Evolutionary conservation across 1,284 basidiomycete genomes (phyloP), one percentile per base, ranked within the genome.

Genomic region (Cystobasidium sp.): DNA sequence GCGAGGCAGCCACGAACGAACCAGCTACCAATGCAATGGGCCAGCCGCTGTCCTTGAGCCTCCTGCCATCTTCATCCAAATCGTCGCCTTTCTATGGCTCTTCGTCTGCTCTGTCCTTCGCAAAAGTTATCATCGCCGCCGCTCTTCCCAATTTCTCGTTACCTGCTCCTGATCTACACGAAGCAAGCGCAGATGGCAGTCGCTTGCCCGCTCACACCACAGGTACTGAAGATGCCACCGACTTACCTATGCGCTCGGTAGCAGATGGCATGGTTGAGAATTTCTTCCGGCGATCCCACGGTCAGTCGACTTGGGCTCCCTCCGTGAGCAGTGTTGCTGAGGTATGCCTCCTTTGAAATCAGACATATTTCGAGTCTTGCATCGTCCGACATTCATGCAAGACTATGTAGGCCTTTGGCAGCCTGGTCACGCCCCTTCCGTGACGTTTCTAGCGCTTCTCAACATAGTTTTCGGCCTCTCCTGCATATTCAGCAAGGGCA

Each of bases 341-440:
- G 24, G 31, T 2, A 22, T 39, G 39, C 14, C 18, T 61, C 6
- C 24, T n/a, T 14, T 61, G 14, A 61, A 16, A 3, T 14, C 41
- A 61, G 58, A 61, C 12, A 43, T 61, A 10, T 61, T 61, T n/a
- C 58, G 58, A 10, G 39, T 61, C 2, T 43, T 61, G 39, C 37
- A 61, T 41, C 14, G 14, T 14, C 58, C 58, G 22, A 44, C 58
- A n/a, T 16, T 61, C 12, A 14, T 61, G 20, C 12, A 39, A 10
- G 37, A 39, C 14, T 61, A 61, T 22, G 14, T 16, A n/a, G 14
- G 22, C 14, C 9, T 61, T 14, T 61, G 58, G 58, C 37, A 41
- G 39, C 16, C 37, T 9, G 58, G 37, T 44, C 14, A 39, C 22
- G 14, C 9, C 14, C 24, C 58, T 9, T 41, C 37, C 14, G 9